A percentile compares a stretch with the other conserved stretches of the same genome.
phyloP scores from a whole-genome alignment of 2,329 filamentous ascomycete species.

The Pseudogymnoascus sp. region DNA sequence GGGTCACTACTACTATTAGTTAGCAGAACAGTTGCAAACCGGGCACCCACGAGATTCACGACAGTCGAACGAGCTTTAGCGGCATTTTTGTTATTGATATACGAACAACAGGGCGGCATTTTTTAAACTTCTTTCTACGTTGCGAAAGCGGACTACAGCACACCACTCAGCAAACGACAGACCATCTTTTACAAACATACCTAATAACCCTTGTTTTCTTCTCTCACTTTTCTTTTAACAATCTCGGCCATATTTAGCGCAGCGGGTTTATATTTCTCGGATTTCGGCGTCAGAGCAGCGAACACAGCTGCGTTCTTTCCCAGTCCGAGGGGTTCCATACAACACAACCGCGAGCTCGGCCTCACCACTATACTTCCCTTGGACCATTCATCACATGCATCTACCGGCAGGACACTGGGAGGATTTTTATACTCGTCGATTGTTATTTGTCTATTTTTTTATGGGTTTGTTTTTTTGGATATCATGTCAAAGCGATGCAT shows the following conservation, averaged over 20 bases:
- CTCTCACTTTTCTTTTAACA: not conserved
- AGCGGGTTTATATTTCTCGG: not conserved
- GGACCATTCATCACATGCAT: not conserved
- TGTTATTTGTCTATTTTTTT: not conserved
- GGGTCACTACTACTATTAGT: conserved; percentile 28
- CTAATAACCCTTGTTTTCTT: not conserved
- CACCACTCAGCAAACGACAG: not conserved
- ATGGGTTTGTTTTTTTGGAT: not conserved
- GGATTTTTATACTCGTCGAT: not conserved
- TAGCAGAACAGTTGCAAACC: not conserved
- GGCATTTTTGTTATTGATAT: not conserved
- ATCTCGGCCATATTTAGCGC: not conserved
- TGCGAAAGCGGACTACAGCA: not conserved
- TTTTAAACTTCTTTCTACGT: not conserved
- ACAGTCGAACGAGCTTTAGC: not conserved
- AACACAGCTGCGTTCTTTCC: not conserved
- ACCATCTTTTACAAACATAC: not conserved
- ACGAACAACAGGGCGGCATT: not conserved
- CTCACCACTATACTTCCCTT: not conserved
- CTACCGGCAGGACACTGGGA: not conserved
- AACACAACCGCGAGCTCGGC: not conserved
- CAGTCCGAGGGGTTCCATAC: not conserved
- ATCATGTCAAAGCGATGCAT: not conserved
- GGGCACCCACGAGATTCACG: not conserved
- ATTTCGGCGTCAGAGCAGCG: not conserved